Evolutionary conservation across 2,329 filamentous ascomycete species (phyloP).

Genomic region (Arthroderma uncinatum): DNA sequence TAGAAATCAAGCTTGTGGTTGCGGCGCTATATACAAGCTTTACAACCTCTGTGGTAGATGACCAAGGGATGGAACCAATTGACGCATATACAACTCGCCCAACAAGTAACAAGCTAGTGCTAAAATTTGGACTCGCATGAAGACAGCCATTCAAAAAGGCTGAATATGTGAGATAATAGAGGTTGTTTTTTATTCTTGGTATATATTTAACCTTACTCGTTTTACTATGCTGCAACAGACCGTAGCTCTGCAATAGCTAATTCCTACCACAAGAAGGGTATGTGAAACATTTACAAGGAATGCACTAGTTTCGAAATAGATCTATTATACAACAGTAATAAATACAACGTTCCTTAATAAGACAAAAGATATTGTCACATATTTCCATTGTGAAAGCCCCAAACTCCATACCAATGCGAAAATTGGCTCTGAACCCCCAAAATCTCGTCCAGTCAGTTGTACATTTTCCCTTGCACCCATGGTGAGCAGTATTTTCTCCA

Average conservation of each 20-base stretch:
- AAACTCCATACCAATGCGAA: constrained; percentile 6
- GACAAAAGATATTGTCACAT: background rate
- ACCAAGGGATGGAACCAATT: constrained; percentile 52
- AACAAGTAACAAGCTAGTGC: constrained; percentile 45
- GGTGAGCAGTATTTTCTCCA: background rate
- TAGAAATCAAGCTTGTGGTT: constrained; percentile 62
- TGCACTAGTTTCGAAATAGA: background rate
- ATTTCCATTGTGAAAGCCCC: background rate
- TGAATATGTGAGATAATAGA: background rate
- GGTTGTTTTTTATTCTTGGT: background rate
- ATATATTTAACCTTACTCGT: too few species aligned
- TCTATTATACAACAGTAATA: constrained; percentile 3
- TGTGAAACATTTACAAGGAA: background rate
- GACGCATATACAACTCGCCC: constrained; percentile 56
- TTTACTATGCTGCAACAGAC: too few species aligned
- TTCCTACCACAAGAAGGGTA: background rate
- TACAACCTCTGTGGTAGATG: constrained; percentile 49
- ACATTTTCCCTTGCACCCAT: background rate
- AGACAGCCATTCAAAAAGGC: background rate
- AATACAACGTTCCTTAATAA: background rate
- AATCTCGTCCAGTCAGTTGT: background rate
- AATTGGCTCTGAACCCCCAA: background rate
- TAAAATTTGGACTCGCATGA: constrained; percentile 41
- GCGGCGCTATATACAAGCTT: constrained; percentile 62
- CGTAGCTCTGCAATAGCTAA: background rate